A percentile compares a stretch with the other conserved stretches of the same genome.
These are phyloP conservation scores for Termitomyces sp. DNA, from an alignment of 768 basidiomycete species.

Conservation along the genomic window DNA sequence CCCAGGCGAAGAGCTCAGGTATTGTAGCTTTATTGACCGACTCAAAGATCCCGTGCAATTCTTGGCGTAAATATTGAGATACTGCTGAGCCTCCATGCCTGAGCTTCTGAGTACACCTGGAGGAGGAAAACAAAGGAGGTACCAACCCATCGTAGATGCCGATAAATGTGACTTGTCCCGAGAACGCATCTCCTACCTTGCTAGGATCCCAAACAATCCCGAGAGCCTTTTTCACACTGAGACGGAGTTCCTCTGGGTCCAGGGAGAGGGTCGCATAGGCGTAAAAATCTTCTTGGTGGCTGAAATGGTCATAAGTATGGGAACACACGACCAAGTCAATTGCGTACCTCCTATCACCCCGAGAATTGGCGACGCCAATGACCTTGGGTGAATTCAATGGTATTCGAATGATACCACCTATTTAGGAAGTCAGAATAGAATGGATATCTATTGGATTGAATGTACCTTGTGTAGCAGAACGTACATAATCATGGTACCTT, in stretches of 20 bases:
- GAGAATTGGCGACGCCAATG: conserved; percentile 68
- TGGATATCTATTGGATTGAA: background rate
- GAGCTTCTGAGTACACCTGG: conserved; percentile 5
- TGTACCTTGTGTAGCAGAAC: conserved; percentile 37
- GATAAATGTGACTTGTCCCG: conserved; percentile 76
- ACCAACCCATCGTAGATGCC: conserved; percentile 90
- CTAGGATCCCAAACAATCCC: conserved; percentile 71
- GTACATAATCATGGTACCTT: conserved; percentile 70
- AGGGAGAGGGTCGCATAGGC: conserved; percentile 72
- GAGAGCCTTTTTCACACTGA: conserved; percentile 56
- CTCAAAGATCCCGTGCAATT: conserved; percentile 83
- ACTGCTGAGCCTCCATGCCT: conserved; percentile 93
- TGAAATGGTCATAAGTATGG: conserved; percentile 22
- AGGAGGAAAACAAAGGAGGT: background rate
- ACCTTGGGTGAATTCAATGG: conserved; percentile 74
- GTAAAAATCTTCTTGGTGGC: conserved; percentile 89
- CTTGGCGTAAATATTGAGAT: conserved; percentile 78
- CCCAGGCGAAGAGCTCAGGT: conserved; percentile 71
- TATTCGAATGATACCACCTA: conserved; percentile 62
- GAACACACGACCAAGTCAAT: background rate
- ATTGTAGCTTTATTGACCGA: conserved; percentile 65
- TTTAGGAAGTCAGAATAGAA: conserved; percentile 7
- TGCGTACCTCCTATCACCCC: conserved; percentile 66
- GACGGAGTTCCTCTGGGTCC: conserved; percentile 66
- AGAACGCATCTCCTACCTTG: conserved; percentile 44